Evolutionary conservation across 2,329 filamentous ascomycete species (phyloP), one percentile per base, ranked within the genome.

Genomic region (Pestalotiopsis sp.): DNA sequence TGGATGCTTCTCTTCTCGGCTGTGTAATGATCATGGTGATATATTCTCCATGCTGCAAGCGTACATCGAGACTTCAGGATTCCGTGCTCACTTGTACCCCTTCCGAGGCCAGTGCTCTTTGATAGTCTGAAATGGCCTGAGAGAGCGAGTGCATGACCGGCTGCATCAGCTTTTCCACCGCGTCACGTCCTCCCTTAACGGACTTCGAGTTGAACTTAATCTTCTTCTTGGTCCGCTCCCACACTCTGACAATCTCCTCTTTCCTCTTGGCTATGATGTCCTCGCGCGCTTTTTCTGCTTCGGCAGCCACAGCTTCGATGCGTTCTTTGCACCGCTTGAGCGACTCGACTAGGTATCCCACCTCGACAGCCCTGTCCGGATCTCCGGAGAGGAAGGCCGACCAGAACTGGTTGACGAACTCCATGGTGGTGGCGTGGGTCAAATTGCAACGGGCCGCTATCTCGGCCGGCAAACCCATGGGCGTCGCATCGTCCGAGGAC

Each of bases 351-450:
- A 98, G 86, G 70, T 93, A 94, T 6, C 91, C 90, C 14, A 98
- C 86, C 80, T 99, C 95, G 57, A 86, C 86, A 0, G 93, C 93
- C 41, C 93, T 91, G 69, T 93, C 91, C 1, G 93, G 83, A 76
- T 98, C 93, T 14, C 95, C 95, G 0, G 95, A 98, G 31, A 97
- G 86, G 76, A 97, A 99, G 0, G 95, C 90, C 41, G 89, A 88
- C 95, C 95, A 99, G 83, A 99, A 99, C 79, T 98, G 97, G 74
- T 95, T 93, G n/a, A 99, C 84, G 76, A 98, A 99, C 77, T 99
- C 96, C 49, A 93, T 92, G 0, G 94, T 97, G 0, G 96, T 99
- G 66, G 95, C 95, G 78, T 98, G 94, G 0, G 95, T 97, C 67
- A 90, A 80, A 55, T 81, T 82, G 72, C 88, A 90, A 67, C 88